Evolutionary conservation across 2,329 filamentous ascomycete species (phyloP), one percentile per base, ranked within the genome.

Genomic region (Phoma sp.): DNA sequence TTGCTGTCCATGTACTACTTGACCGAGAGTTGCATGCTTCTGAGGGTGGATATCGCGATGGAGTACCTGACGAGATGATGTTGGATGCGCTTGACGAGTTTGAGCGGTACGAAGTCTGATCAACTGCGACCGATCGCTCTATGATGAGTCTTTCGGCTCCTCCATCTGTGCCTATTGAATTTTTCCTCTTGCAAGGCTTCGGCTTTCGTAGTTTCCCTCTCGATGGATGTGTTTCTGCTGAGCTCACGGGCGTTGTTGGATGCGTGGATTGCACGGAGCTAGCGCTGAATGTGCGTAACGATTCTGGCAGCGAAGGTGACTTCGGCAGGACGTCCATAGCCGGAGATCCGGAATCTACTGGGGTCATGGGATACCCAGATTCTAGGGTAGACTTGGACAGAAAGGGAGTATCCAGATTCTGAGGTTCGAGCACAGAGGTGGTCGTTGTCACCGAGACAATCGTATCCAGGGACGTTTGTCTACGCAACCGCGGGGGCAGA

Each of bases 1-100:
- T 77, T 26, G 74, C 67, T 30, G 65, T 73, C 76, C 76, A 79
- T n/a, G 72, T 68, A 33, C 65, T 68, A 36, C 62, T 70, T 10
- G 64, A 64, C 10, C 54, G 51, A 12, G 66, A 68, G 14, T 59
- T 54, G 18, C 50, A 55, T 15, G 42, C 14, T 7, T 57, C 53
- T 10, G 61, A 59, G 12, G 45, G 10, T 2, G 56, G 38, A 29
- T 48, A 53, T 15, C 36, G 34, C 7, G 61, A 65, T 37, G 56
- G 59, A 48, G 52, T 58, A 50, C 60, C 58, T 46, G 59, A 57
- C 23, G 65, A 72, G 48, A 56, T 56, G 5, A 55, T 68, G 52
- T 50, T 53, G 51, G 51, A 54, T 15, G 63, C 66, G 33, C 56
- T 60, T 14, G 65, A 66, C 14, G 67, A 66, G 38, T 53, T 65